Evolutionary conservation across 352 stramenopile genomes (phyloP).

Genomic region (Globisporangium sylvaticum): DNA sequence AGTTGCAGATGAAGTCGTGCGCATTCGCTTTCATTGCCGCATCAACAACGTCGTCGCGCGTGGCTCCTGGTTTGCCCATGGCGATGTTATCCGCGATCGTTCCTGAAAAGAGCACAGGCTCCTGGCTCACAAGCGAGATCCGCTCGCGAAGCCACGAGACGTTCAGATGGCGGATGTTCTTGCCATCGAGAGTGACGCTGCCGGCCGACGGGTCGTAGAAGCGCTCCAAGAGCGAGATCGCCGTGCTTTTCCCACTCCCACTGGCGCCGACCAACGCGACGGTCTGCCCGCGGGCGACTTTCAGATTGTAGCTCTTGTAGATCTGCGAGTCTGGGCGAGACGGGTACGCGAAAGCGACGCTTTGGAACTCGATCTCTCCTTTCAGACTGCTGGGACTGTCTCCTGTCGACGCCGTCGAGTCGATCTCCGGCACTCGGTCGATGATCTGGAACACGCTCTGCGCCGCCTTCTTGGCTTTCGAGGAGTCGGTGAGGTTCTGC

Average conservation of each 20-base stretch:
- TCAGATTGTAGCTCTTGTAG: slow-evolving; percentile 37
- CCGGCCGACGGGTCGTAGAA: slow-evolving; percentile 59
- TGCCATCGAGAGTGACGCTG: slow-evolving; percentile 58
- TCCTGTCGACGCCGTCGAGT: neutral
- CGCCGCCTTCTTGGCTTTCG: slow-evolving; percentile 27
- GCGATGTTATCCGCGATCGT: slow-evolving; percentile 62
- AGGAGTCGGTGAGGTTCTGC: slow-evolving; percentile 25
- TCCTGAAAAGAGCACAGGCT: slow-evolving; percentile 74
- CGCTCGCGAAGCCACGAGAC: slow-evolving; percentile 40
- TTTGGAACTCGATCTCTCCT: slow-evolving; percentile 71
- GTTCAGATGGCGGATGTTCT: slow-evolving; percentile 58
- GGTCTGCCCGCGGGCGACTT: slow-evolving; percentile 46
- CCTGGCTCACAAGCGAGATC: slow-evolving; percentile 76
- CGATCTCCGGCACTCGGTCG: slow-evolving; percentile 29
- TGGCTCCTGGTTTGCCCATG: slow-evolving; percentile 35
- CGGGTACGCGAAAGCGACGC: slow-evolving; percentile 66
- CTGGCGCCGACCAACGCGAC: slow-evolving; percentile 83
- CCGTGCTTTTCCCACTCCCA: slow-evolving; percentile 84
- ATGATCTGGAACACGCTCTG: slow-evolving; percentile 41
- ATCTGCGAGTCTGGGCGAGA: slow-evolving; percentile 41
- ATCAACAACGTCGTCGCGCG: slow-evolving; percentile 74
- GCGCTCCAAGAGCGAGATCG: slow-evolving; percentile 70
- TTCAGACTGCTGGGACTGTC: neutral
- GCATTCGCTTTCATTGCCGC: slow-evolving; percentile 84
- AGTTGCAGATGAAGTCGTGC: slow-evolving; percentile 87